Conservation (phyloP, 1,284 basidiomycete species). For the Leucoagaricus sp. region DNA sequence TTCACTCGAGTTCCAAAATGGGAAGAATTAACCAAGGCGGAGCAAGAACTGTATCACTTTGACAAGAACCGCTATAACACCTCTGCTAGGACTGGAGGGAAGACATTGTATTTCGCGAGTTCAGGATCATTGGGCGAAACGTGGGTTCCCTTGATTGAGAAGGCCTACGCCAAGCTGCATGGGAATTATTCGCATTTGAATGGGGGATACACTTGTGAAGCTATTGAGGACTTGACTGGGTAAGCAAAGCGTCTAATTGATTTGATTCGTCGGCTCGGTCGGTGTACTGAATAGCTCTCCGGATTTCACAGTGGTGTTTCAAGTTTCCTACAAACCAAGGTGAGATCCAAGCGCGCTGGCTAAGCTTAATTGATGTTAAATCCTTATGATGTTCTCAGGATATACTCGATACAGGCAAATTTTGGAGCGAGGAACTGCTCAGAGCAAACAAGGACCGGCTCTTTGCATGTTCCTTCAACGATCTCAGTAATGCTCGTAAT, state of each 20-base stretch:
- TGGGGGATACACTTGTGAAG: constrained; percentile 46
- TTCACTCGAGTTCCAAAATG: constrained; percentile 49
- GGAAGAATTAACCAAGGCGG: constrained; percentile 42
- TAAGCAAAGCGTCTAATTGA: constrained; percentile 21
- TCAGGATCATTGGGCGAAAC: constrained; percentile 39
- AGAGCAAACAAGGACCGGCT: constrained; percentile 49
- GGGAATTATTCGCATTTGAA: constrained; percentile 48
- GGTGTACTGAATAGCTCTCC: background rate
- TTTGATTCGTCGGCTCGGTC: background rate
- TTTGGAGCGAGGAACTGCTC: constrained; percentile 47
- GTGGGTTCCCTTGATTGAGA: constrained; percentile 53
- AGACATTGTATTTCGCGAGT: constrained; percentile 51
- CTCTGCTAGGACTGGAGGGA: constrained; percentile 46
- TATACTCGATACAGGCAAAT: constrained; percentile 44
- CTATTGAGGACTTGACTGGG: constrained; percentile 56
- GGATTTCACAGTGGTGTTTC: constrained; percentile 40
- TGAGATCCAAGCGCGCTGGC: constrained; percentile 16
- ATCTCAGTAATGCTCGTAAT: constrained; percentile 36
- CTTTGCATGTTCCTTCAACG: constrained; percentile 44
- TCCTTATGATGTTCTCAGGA: constrained; percentile 30
- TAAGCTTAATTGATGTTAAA: background rate
- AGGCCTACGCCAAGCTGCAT: constrained; percentile 58
- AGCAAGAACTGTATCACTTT: constrained; percentile 47
- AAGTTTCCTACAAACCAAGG: constrained; percentile 40
- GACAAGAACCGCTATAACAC: constrained; percentile 47